These are phyloP conservation scores for Aspergillus sparsus DNA, from an alignment of 495 filamentous ascomycete species.

Conservation along the genomic window DNA sequence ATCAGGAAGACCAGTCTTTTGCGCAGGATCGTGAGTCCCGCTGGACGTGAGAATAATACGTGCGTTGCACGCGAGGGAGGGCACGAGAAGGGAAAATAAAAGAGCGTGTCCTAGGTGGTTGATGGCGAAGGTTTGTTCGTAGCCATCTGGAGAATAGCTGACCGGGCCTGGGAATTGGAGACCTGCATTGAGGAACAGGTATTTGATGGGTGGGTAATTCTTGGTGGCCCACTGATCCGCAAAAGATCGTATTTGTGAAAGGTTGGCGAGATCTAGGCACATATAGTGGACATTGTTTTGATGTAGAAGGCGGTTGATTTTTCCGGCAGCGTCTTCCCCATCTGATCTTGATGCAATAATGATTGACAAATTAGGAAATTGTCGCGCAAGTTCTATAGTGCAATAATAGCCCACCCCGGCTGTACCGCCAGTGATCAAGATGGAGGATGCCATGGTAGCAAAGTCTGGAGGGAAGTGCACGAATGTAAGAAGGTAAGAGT, in stretches of 20 bases:
- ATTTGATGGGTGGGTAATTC: conserved; percentile 2
- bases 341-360: conserved; percentile 2
- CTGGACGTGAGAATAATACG: conserved; percentile 10
- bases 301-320: background rate
- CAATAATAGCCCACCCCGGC: conserved; percentile 12
- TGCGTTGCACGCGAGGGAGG: conserved; percentile 3
- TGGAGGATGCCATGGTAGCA: background rate
- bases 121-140: conserved; percentile 11
- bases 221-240: background rate
- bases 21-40: conserved; percentile 14
- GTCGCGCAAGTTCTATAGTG: conserved; percentile 6
- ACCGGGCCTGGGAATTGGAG: conserved; percentile 5
- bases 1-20: conserved; percentile 12
- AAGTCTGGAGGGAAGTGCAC: too few relatives aligned
- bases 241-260: background rate
- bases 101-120: conserved; percentile 14
- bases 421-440: conserved; percentile 12
- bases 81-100: conserved; percentile 8
- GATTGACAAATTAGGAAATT: conserved; percentile 9
- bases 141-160: conserved; percentile 10
- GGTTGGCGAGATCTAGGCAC: conserved; percentile 8
- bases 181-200: conserved; percentile 15
- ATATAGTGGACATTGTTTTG: conserved; percentile 6
- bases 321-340: background rate
- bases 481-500: too few relatives aligned